Base-by-base conservation (phyloP, 148 eudicot species). In the Vaccinium myrtillus region DNA sequence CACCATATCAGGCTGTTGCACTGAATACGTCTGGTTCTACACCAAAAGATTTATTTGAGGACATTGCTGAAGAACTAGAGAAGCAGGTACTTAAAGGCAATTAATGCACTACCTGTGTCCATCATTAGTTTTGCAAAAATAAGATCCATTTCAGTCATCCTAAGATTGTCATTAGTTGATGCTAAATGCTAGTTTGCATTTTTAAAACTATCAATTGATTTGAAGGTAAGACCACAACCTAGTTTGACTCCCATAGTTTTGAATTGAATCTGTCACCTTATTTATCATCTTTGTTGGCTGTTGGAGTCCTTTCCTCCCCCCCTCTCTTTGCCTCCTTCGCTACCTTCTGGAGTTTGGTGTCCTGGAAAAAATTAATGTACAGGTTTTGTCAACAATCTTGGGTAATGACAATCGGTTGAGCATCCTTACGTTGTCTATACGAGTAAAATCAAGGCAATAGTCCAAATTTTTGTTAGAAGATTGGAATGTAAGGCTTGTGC, bases 31-130 rank as follows among this genome's bases (percentile, higher is more conserved):
- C 95, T 74, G 99, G 99, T 83, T 95, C 99, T 73, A 95, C 98
- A 80, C 98, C 98, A 39, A 97, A 89, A 90, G 99, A 97, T 81
- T 87, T 97, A 89, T 97, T 93, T 83, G 99, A 97, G 87, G 98
- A 95, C 86, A 88, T 87, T 65, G 79, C 84, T 43, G 99, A 97
- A 83, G 99, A 95, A 55, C 87, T 97, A 86, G 95, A 95, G 83
- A 92, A 92, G 83, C 95, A 94, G 98, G 99, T 97, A 85, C 13
- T 73, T 63, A 55, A 82, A 50, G 58, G 59, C 50, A 78, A 46
- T 32, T 8, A 79, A 21, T 43, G 11, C 32, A 27, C 43, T 51
- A 48, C 73, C 79, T 80, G 56, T 73, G 50, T 79, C 3, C 75
- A 48, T 51, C 13, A 25, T 69, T 80, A 70, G 43, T 59, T 85